Evolutionary conservation across 306 rosid species (phyloP).

Genomic region (Prunus mume): DNA sequence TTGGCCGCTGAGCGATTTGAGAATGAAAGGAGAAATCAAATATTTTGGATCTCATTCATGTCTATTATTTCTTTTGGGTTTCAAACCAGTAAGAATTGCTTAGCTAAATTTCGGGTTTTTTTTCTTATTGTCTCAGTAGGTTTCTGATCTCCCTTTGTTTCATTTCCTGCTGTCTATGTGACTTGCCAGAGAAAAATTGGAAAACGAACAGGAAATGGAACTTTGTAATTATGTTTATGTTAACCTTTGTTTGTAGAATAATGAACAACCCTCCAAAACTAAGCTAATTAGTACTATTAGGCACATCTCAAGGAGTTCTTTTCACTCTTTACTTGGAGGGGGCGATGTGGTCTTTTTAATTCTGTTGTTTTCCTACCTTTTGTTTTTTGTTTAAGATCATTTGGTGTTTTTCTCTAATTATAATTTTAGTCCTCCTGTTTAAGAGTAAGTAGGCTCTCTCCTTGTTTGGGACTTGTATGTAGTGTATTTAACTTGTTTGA

Average conservation of each 20-base stretch:
- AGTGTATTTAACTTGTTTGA: background rate
- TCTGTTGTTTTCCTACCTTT: too few species aligned
- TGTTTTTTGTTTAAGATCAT: too few species aligned
- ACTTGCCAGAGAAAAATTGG: background rate
- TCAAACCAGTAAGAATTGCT: background rate
- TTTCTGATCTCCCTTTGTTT: background rate
- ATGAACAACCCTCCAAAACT: background rate
- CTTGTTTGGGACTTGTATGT: too few species aligned
- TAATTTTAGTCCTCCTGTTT: too few species aligned
- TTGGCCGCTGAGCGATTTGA: conserved; percentile 5
- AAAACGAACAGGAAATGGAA: background rate
- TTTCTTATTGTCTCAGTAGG: background rate
- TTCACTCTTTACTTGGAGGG: background rate
- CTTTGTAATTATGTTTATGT: background rate
- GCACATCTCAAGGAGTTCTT: background rate
- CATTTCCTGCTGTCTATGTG: background rate
- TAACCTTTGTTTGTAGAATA: background rate
- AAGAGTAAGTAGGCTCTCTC: too few species aligned
- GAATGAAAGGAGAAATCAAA: background rate
- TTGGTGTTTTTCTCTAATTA: too few species aligned
- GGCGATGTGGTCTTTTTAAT: too few species aligned
- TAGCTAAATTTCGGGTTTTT: background rate
- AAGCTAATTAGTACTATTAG: background rate
- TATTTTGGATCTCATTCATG: conserved; percentile 17
- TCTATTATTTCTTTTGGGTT: background rate